A percentile compares a stretch with the other conserved stretches of the same genome.
Conservation (phyloP, 139 green algal species). For the Tetradesmus lagerheimii region DNA sequence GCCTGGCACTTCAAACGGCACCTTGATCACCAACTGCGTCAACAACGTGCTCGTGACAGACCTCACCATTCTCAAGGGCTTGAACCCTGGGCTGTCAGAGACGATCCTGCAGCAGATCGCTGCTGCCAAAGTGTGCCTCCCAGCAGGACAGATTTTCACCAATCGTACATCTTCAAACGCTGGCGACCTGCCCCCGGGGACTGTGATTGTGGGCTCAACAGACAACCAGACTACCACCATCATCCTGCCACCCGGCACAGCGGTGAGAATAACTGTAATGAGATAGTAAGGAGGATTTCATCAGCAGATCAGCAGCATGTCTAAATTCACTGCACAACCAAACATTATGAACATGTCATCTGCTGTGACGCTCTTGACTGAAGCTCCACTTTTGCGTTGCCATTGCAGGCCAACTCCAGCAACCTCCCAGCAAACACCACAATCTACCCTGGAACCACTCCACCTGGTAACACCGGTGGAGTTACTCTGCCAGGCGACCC, state of each 20-base stretch:
- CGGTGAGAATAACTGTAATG: neutral
- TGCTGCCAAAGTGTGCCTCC: constrained; percentile 11
- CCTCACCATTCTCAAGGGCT: neutral
- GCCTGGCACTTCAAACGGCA: neutral
- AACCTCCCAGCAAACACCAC: neutral
- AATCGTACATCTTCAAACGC: neutral
- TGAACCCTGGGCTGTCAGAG: neutral
- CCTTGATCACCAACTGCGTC: neutral
- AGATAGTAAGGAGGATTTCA: no score
- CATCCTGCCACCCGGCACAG: neutral
- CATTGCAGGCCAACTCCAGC: neutral
- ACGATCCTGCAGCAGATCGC: neutral
- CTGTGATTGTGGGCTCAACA: neutral
- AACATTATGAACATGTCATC: no score
- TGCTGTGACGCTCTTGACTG: no score
- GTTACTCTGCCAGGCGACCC: neutral
- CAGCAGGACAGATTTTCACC: neutral
- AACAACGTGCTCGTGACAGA: neutral
- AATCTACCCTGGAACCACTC: neutral
- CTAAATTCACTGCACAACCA: no score
- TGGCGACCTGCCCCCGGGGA: neutral
- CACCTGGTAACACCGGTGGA: neutral
- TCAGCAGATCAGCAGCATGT: no score
- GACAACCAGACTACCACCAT: neutral
- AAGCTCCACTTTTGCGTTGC: neutral